phyloP scores from a whole-genome alignment of 352 stramenopile species.

The Pythium phragmiticola region DNA sequence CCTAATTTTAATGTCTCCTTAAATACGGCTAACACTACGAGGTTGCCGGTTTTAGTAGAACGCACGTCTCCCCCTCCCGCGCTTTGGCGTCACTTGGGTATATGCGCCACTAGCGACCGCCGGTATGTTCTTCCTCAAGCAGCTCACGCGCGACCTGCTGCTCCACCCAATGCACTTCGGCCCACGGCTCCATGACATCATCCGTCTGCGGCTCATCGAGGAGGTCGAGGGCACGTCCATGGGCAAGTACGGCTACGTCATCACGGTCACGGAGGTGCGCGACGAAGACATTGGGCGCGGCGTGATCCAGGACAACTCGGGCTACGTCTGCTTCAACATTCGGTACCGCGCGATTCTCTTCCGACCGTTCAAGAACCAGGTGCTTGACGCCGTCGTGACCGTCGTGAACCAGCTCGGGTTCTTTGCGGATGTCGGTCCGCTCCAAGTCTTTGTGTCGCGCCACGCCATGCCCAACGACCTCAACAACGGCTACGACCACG shows the following conservation, averaged over 20 bases:
- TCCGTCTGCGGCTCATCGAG: slow-evolving; percentile 94
- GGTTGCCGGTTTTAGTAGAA: not conserved
- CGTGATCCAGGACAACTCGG: slow-evolving; percentile 98
- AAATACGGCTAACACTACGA: not conserved
- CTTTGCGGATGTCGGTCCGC: slow-evolving; percentile 94
- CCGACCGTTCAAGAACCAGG: slow-evolving; percentile 97
- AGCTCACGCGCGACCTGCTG: slow-evolving; percentile 91
- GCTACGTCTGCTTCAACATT: slow-evolving; percentile 95
- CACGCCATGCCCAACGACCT: slow-evolving; percentile 94
- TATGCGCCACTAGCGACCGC: not conserved
- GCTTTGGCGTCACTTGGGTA: not conserved
- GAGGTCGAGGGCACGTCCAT: slow-evolving; percentile 96
- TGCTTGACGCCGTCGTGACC: slow-evolving; percentile 96
- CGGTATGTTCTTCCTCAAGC: slow-evolving; percentile 87
- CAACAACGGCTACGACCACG: slow-evolving; percentile 95
- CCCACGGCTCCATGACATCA: slow-evolving; percentile 94
- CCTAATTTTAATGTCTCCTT: not conserved
- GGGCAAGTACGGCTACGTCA: slow-evolving; percentile 96
- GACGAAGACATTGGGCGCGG: slow-evolving; percentile 96
- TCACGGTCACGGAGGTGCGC: slow-evolving; percentile 95
- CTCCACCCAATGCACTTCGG: slow-evolving; percentile 96
- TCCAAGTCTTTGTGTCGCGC: slow-evolving; percentile 97
- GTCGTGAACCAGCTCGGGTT: slow-evolving; percentile 97
- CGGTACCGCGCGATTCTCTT: slow-evolving; percentile 96
- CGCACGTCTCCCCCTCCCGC: not conserved